phyloP scores from a whole-genome alignment of 2,329 filamentous ascomycete genomes.

The Trichoderma lentiforme region DNA sequence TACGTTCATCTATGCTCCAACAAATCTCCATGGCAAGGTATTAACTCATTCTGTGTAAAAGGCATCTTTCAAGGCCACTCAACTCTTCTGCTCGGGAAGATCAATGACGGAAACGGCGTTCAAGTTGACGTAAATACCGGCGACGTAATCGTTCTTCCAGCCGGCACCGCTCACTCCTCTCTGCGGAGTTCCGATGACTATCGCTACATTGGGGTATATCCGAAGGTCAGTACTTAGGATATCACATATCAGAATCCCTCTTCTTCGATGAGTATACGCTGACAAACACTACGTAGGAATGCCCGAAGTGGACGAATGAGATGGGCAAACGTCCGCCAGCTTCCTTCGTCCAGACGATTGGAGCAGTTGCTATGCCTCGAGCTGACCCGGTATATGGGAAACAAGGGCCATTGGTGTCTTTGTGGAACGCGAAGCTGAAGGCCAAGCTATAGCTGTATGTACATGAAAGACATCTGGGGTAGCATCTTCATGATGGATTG shows the following conservation, averaged over 20 bases:
- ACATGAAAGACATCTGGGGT: neutral
- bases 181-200: neutral
- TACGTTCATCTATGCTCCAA: neutral
- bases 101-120: neutral
- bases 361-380: neutral
- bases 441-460: neutral
- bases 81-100: neutral
- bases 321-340: neutral
- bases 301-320: neutral
- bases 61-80: neutral
- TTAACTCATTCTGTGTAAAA: neutral
- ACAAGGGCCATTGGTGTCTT: neutral
- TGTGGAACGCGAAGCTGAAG: neutral
- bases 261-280: neutral
- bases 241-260: neutral
- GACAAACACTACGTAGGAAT: neutral
- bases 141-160: neutral
- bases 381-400: neutral
- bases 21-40: too few relatives aligned
- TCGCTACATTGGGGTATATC: conserved; percentile 4
- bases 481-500: neutral
- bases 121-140: neutral
- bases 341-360: neutral
- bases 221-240: neutral
- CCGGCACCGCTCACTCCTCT: neutral